Conservation (phyloP, 2,329 filamentous ascomycete species). For the Aureobasidium lini region DNA sequence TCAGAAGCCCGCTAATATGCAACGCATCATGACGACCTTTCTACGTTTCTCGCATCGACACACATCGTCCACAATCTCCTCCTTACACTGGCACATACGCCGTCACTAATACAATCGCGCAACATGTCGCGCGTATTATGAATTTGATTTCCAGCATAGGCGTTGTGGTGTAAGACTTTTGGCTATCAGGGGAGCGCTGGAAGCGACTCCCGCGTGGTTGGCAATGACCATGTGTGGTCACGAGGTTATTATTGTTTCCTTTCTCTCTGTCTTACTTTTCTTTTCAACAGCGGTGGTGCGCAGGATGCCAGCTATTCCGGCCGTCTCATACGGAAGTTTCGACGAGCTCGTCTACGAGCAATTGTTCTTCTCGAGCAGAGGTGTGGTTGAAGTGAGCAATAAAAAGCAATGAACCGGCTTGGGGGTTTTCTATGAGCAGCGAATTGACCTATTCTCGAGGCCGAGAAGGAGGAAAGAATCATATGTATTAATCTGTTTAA, state of each 20-base stretch:
- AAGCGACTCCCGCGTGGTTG: neutral
- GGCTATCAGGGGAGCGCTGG: slow-evolving; percentile 8
- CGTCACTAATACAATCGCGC: slow-evolving; percentile 13
- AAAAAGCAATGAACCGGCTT: neutral
- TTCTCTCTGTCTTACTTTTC: neutral
- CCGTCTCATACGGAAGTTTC: neutral
- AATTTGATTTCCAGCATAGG: slow-evolving; percentile 16
- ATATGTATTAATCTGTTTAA: slow-evolving; percentile 8
- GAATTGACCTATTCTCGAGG: neutral
- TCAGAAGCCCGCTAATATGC: slow-evolving; percentile 70
- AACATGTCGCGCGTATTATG: slow-evolving; percentile 7
- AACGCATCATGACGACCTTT: slow-evolving; percentile 8
- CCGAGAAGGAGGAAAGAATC: neutral
- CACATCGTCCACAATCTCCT: neutral
- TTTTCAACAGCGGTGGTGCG: neutral
- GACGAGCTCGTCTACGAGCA: neutral
- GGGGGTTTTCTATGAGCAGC: neutral
- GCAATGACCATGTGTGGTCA: neutral
- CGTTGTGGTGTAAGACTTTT: slow-evolving; percentile 13
- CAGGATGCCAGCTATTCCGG: neutral
- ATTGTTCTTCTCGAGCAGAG: neutral
- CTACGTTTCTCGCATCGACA: slow-evolving; percentile 9
- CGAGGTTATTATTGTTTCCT: neutral
- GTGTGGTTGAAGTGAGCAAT: neutral
- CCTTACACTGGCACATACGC: slow-evolving; percentile 10